These are phyloP conservation scores for Pseudonitzschia delicatissima DNA, from an alignment of 108 stramenopile species.

Conservation along the genomic window DNA sequence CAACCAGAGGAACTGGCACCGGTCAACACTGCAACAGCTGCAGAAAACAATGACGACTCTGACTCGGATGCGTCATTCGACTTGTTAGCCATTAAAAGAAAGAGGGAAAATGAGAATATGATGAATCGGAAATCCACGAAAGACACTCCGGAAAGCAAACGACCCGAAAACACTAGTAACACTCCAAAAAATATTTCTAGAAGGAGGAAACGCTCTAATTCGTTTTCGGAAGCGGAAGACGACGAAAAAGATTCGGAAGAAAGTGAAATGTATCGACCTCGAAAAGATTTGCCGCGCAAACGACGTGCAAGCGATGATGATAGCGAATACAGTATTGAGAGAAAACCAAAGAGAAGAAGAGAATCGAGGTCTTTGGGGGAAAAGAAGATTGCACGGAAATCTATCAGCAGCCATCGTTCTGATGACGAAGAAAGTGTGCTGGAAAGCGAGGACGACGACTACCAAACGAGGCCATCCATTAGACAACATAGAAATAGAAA, in stretches of 20 bases:
- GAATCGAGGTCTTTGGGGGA: neutral
- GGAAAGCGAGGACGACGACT: neutral
- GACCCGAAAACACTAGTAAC: no score
- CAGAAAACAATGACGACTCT: neutral
- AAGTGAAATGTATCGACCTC: no score
- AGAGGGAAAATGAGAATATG: no score
- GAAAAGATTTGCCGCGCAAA: no score
- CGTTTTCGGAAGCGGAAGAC: no score
- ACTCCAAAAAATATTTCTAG: no score
- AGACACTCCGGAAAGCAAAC: no score
- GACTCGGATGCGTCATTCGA: neutral
- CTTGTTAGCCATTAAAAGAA: neutral
- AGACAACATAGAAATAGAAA: neutral
- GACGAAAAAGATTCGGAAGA: no score
- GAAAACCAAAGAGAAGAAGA: conserved; percentile 2
- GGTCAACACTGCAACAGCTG: neutral
- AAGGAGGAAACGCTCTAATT: no score
- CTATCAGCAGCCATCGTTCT: neutral
- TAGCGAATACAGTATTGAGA: neutral
- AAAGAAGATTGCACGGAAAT: neutral
- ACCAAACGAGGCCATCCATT: neutral
- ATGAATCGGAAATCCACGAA: no score
- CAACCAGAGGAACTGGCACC: neutral
- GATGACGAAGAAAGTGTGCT: neutral
- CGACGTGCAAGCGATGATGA: neutral